phyloP scores from a whole-genome alignment of 2,329 filamentous ascomycete species.

The Hypoxylon sp. region DNA sequence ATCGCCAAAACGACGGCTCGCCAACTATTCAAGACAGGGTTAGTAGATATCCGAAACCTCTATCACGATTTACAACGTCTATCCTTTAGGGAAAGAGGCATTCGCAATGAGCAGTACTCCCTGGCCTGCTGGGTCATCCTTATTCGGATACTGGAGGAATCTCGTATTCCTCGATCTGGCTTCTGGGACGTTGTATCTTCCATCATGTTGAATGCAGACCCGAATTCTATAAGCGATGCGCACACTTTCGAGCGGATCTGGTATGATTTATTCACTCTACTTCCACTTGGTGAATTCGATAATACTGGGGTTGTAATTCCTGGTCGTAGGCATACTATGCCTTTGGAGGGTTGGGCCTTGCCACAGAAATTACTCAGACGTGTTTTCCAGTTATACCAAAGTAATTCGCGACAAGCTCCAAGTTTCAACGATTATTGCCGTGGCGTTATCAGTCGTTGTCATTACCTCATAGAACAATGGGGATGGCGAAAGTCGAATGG shows the following conservation, averaged over 20 bases:
- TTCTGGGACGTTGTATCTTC: slow-evolving; percentile 74
- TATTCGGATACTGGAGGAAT: slow-evolving; percentile 67
- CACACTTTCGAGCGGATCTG: slow-evolving; percentile 69
- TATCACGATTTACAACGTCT: slow-evolving; percentile 65
- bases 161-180: slow-evolving; percentile 64
- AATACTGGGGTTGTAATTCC: slow-evolving; percentile 64
- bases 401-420: slow-evolving; percentile 68
- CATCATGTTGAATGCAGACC: slow-evolving; percentile 57
- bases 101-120: slow-evolving; percentile 62
- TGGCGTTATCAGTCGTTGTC: slow-evolving; percentile 71
- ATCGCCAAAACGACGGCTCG: slow-evolving; percentile 58
- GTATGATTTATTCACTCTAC: slow-evolving; percentile 71
- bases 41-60: slow-evolving; percentile 60
- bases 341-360: slow-evolving; percentile 72
- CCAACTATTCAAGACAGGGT: slow-evolving; percentile 60
- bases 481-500: slow-evolving; percentile 72
- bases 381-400: slow-evolving; percentile 71
- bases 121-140: slow-evolving; percentile 72
- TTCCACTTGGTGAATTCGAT: slow-evolving; percentile 74
- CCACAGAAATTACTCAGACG: slow-evolving; percentile 70
- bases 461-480: slow-evolving; percentile 75
- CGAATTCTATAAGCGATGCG: slow-evolving; percentile 59
- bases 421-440: slow-evolving; percentile 77
- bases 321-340: slow-evolving; percentile 56
- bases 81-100: slow-evolving; percentile 65